Conservation (phyloP, 2,329 filamentous ascomycete genomes). For the Pyrenochaeta sp. region DNA sequence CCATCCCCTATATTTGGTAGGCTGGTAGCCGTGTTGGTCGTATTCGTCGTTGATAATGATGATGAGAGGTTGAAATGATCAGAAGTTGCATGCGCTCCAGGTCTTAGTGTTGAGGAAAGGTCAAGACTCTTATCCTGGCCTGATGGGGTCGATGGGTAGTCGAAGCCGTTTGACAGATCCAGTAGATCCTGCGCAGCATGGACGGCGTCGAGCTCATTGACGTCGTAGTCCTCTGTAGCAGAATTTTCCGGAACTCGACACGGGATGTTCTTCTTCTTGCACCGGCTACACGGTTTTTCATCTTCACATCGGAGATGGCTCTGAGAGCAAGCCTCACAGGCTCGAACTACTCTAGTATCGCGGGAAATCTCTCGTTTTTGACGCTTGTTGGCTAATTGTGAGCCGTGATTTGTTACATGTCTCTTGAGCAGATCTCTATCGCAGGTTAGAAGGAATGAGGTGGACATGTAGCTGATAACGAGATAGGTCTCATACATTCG, state of each 20-base stretch:
- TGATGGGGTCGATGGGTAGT: conserved; percentile 23
- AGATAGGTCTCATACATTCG: conserved; percentile 47
- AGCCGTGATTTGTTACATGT: conserved; percentile 57
- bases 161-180: conserved; percentile 36
- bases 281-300: conserved; percentile 62
- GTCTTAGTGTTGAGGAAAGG: conserved; percentile 6
- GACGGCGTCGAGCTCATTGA: conserved; percentile 33
- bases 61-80: conserved; percentile 9
- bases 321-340: conserved; percentile 61
- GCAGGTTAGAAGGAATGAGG: conserved; percentile 7
- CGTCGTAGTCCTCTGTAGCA: conserved; percentile 22
- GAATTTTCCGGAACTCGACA: conserved; percentile 46
- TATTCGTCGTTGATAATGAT: conserved; percentile 5
- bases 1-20: background rate
- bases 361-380: conserved; percentile 36
- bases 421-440: conserved; percentile 60
- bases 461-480: background rate
- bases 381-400: conserved; percentile 43
- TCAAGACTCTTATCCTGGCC: conserved; percentile 8
- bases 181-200: conserved; percentile 43
- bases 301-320: conserved; percentile 64
- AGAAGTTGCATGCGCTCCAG: background rate
- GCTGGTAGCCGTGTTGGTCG: background rate
- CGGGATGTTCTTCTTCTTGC: conserved; percentile 58
- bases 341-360: conserved; percentile 50